Evolutionary conservation across 306 rosid genomes (phyloP).

Genomic region (Macrotyloma uniflorum): DNA sequence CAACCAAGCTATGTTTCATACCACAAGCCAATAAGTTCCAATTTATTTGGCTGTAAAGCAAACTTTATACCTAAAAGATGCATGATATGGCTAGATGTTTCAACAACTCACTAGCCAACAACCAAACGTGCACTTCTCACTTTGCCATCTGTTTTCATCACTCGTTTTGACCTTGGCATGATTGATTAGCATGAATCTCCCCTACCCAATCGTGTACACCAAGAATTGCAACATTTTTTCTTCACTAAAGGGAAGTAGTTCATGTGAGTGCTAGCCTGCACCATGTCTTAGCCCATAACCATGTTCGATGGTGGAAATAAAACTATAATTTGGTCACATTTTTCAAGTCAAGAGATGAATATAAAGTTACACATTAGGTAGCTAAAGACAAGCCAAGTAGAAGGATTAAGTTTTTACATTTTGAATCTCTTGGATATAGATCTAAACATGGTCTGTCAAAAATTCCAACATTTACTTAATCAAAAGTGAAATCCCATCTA

Average conservation of each 20-base stretch:
- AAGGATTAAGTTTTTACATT: neutral
- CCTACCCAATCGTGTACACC: conserved; percentile 36
- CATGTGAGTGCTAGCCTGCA: conserved; percentile 25
- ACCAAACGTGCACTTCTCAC: conserved; percentile 58
- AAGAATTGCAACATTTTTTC: conserved; percentile 30
- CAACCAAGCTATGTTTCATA: neutral
- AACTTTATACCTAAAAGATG: conserved; percentile 52
- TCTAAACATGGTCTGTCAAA: conserved; percentile 1
- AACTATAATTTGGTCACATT: neutral
- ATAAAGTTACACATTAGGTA: neutral
- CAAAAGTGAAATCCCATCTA: conserved; percentile 13
- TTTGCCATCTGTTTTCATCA: conserved; percentile 48
- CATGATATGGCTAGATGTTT: conserved; percentile 35
- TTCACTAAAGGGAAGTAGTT: neutral
- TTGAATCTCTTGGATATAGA: neutral
- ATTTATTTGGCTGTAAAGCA: conserved; percentile 55
- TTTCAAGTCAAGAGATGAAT: neutral
- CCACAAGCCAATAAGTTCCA: conserved; percentile 29
- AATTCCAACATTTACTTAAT: conserved; percentile 14
- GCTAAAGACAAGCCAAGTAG: too few relatives aligned
- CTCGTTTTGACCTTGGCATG: conserved; percentile 39
- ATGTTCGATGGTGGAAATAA: neutral
- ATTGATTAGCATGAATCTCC: conserved; percentile 37
- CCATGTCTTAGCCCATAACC: conserved; percentile 21
- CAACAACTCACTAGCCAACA: conserved; percentile 54